phyloP scores from a whole-genome alignment of 345 rosid genomes.

The Arabidopsis suecica region DNA sequence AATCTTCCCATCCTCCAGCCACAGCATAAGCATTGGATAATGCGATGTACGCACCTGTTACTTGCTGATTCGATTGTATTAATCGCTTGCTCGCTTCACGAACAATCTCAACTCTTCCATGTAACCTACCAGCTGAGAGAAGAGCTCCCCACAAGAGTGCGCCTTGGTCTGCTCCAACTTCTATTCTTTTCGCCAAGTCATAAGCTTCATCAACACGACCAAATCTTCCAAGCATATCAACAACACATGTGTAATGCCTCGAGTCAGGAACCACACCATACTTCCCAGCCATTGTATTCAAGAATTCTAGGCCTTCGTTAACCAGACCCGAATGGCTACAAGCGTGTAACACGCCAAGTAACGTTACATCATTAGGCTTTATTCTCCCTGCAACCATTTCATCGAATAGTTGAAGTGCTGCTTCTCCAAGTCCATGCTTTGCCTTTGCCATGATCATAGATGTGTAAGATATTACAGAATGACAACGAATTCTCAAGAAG shows the following conservation, averaged over 20 bases:
- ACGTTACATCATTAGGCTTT: slow-evolving; percentile 74
- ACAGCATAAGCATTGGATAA: slow-evolving; percentile 67
- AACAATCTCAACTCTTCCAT: slow-evolving; percentile 75
- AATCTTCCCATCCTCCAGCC: slow-evolving; percentile 72
- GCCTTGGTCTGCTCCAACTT: slow-evolving; percentile 52
- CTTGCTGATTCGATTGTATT: slow-evolving; percentile 61
- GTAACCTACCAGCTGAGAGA: slow-evolving; percentile 74
- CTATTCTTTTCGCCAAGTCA: slow-evolving; percentile 57
- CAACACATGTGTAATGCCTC: slow-evolving; percentile 77
- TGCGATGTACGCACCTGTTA: slow-evolving; percentile 68
- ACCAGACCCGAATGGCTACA: slow-evolving; percentile 88
- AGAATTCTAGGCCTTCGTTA: slow-evolving; percentile 60
- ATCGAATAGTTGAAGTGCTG: slow-evolving; percentile 33
- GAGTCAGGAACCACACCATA: slow-evolving; percentile 60
- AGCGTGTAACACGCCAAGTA: slow-evolving; percentile 71
- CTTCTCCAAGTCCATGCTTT: slow-evolving; percentile 45
- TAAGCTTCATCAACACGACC: slow-evolving; percentile 80
- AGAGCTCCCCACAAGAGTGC: slow-evolving; percentile 80
- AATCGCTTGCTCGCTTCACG: slow-evolving; percentile 61
- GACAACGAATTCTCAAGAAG: slow-evolving; percentile 55
- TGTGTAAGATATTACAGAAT: slow-evolving; percentile 70
- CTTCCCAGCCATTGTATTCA: slow-evolving; percentile 57
- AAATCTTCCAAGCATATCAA: slow-evolving; percentile 79
- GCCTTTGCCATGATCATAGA: slow-evolving; percentile 67
- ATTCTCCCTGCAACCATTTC: slow-evolving; percentile 60